phyloP scores from a whole-genome alignment of 768 basidiomycete species.

The Kockovaella imperatae region DNA sequence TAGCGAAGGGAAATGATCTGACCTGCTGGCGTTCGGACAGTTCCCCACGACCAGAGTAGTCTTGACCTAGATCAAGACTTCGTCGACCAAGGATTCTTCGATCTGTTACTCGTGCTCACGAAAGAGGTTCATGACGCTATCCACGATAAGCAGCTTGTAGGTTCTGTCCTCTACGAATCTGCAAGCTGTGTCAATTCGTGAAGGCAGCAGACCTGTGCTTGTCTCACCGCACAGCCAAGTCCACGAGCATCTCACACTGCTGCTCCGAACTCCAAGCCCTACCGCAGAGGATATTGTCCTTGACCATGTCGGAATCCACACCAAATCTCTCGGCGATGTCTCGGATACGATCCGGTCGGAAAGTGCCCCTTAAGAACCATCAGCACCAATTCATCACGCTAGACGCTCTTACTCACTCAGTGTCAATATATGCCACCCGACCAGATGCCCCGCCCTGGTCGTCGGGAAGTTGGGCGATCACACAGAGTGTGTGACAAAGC shows the following conservation, averaged over 20 bases:
- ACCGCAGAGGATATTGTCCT: constrained; percentile 92
- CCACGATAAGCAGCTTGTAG: constrained; percentile 63
- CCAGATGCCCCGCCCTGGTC: constrained; percentile 87
- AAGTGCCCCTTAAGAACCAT: constrained; percentile 44
- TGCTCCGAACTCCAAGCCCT: constrained; percentile 26
- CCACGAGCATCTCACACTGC: constrained; percentile 41
- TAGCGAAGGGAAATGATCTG: constrained; percentile 51
- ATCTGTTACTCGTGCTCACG: constrained; percentile 45
- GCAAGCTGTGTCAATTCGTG: neutral
- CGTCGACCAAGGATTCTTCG: neutral
- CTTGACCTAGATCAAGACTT: constrained; percentile 49
- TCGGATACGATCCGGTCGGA: constrained; percentile 85
- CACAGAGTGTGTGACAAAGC: constrained; percentile 88
- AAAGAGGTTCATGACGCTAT: constrained; percentile 96
- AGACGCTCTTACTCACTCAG: constrained; percentile 22
- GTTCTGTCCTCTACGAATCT: constrained; percentile 37
- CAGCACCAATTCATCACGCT: neutral
- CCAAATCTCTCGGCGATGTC: constrained; percentile 89
- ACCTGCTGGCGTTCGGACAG: constrained; percentile 82
- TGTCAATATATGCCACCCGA: constrained; percentile 49
- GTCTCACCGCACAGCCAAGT: constrained; percentile 39
- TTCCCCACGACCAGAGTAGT: constrained; percentile 88
- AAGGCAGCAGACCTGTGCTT: neutral
- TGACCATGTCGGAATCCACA: constrained; percentile 61
- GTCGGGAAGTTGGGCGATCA: constrained; percentile 76